Conservation (phyloP, 345 rosid genomes). For the Syzygium jambos region DNA sequence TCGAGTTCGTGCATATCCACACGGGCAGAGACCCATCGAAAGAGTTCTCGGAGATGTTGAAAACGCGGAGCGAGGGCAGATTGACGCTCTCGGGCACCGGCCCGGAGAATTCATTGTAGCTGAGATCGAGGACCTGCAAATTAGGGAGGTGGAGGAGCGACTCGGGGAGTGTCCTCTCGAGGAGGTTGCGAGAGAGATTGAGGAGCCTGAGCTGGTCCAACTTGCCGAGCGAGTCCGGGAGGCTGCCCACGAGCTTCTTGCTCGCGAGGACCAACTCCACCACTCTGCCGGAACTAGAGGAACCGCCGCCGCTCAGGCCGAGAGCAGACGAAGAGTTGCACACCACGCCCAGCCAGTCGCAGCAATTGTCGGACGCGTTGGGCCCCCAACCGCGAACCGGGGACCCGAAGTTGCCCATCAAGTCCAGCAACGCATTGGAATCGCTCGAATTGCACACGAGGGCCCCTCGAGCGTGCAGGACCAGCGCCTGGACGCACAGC, state of each 20-base stretch:
- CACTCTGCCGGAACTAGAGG: conserved; percentile 1
- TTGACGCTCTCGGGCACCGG: neutral
- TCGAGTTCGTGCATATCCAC: neutral
- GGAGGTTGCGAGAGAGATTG: conserved; percentile 3
- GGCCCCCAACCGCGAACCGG: conserved; percentile 31
- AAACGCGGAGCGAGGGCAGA: neutral
- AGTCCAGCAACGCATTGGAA: conserved; percentile 34
- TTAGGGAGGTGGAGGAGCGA: conserved; percentile 1
- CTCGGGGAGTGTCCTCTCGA: neutral
- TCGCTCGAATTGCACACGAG: conserved; percentile 42
- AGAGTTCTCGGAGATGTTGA: conserved; percentile 6
- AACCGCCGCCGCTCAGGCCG: neutral
- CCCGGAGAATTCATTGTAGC: conserved; percentile 1
- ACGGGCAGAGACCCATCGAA: neutral
- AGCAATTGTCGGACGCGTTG: conserved; percentile 35
- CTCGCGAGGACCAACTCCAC: conserved; percentile 1
- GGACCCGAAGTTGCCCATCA: conserved; percentile 23
- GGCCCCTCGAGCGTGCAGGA: conserved; percentile 22
- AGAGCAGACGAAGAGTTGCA: conserved; percentile 42
- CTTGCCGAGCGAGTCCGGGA: neutral
- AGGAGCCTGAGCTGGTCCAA: conserved; percentile 11
- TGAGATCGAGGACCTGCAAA: conserved; percentile 7
- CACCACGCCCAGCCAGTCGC: conserved; percentile 52
- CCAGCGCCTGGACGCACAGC: conserved; percentile 17
- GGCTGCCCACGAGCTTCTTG: neutral